Conservation (phyloP, 1,139 yeast genomes). For the Candida pseudocylindracea region DNA sequence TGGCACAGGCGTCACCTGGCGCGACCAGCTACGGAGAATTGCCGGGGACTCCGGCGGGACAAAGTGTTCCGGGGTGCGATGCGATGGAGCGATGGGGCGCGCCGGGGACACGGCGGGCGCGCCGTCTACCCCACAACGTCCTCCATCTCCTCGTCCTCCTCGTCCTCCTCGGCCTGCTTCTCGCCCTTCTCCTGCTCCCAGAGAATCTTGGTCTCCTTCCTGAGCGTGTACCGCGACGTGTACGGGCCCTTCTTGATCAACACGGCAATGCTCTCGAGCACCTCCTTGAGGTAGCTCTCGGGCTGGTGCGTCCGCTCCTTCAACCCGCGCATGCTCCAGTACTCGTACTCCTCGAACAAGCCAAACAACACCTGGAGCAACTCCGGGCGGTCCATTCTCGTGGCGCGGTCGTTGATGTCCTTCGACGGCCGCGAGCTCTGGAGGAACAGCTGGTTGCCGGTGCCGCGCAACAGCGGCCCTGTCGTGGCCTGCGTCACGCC, state of each 20-base stretch:
- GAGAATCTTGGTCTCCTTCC: constrained; percentile 71
- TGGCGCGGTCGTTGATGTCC: constrained; percentile 54
- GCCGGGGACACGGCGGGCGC: too few relatives aligned
- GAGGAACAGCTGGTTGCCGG: constrained; percentile 38
- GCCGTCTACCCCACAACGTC: constrained; percentile 11
- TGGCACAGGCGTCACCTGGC: too few relatives aligned
- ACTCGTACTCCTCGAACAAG: constrained; percentile 84
- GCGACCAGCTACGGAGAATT: too few relatives aligned
- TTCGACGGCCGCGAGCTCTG: constrained; percentile 13
- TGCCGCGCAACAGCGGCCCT: constrained; percentile 58
- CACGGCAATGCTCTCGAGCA: constrained; percentile 73
- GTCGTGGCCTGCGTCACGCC: constrained; percentile 77
- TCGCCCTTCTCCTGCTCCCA: constrained; percentile 62
- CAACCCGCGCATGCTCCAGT: constrained; percentile 89
- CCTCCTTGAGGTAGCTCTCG: constrained; percentile 78
- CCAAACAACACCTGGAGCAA: constrained; percentile 72
- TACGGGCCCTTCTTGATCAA: constrained; percentile 91
- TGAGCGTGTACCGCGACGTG: constrained; percentile 74
- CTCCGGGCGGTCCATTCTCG: constrained; percentile 85
- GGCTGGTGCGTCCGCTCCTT: constrained; percentile 94
- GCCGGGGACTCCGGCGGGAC: too few relatives aligned
- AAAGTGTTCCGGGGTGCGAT: too few relatives aligned
- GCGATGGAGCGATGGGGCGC: too few relatives aligned
- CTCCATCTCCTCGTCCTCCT: constrained; percentile 22
- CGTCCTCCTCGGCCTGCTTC: constrained; percentile 13